These are phyloP conservation scores for Panaeolus papilionaceus DNA, from an alignment of 768 basidiomycete genomes.

Conservation along the genomic window DNA sequence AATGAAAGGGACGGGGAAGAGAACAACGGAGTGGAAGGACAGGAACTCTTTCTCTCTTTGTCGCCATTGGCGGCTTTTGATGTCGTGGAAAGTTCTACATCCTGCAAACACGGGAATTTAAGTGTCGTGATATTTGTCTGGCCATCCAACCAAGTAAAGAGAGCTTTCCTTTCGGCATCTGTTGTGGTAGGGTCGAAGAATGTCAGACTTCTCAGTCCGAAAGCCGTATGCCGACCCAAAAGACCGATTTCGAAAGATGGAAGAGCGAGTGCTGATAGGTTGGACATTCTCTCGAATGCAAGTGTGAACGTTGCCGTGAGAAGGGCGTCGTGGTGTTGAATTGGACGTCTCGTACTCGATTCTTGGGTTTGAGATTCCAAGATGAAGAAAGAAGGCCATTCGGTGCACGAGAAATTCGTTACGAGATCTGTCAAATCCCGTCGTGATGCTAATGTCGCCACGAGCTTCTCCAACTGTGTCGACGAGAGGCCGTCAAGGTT, in stretches of 20 bases:
- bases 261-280: constrained; percentile 44
- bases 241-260: constrained; percentile 50
- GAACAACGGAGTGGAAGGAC: constrained; percentile 19
- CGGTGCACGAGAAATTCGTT: constrained; percentile 43
- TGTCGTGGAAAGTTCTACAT: constrained; percentile 21
- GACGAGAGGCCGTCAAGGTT: constrained; percentile 40
- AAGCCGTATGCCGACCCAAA: constrained; percentile 48
- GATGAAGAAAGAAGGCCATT: constrained; percentile 49
- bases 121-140: constrained; percentile 47
- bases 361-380: constrained; percentile 27
- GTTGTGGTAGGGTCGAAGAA: constrained; percentile 41
- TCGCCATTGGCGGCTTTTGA: constrained; percentile 15
- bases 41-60: constrained; percentile 15
- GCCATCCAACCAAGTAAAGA: constrained; percentile 50
- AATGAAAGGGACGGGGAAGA: constrained; percentile 25
- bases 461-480: constrained; percentile 39
- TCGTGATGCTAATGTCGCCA: constrained; percentile 44
- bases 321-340: constrained; percentile 34
- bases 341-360: constrained; percentile 17
- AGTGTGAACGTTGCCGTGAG: constrained; percentile 49
- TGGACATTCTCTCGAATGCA: constrained; percentile 53
- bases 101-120: constrained; percentile 45
- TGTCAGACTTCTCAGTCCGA: constrained; percentile 46
- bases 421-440: constrained; percentile 48
- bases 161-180: constrained; percentile 36